These are phyloP conservation scores for Lasiodiplodia hormozganensis DNA, from an alignment of 2,329 filamentous ascomycete genomes.

Conservation along the genomic window DNA sequence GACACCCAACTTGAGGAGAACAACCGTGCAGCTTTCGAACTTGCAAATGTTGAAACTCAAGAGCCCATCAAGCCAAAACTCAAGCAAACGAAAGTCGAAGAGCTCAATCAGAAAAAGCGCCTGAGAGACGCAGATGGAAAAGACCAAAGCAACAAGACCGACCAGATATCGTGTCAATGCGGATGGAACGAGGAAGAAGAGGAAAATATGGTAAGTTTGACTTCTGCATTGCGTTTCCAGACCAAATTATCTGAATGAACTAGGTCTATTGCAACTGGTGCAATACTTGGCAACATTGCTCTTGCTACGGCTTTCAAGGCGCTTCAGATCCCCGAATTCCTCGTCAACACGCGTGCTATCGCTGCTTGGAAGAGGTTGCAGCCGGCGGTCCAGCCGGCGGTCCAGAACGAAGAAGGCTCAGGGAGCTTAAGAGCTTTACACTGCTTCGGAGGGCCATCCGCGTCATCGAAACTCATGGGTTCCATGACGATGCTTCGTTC, in stretches of 20 bases:
- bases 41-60: background rate
- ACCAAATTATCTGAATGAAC: slow-evolving; percentile 14
- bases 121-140: background rate
- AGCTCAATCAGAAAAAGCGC: slow-evolving; percentile 30
- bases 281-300: slow-evolving; percentile 53
- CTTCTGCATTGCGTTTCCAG: background rate
- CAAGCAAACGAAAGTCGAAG: slow-evolving; percentile 31
- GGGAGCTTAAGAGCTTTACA: slow-evolving; percentile 32
- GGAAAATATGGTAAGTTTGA: slow-evolving; percentile 48
- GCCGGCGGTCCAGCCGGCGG: slow-evolving; percentile 35
- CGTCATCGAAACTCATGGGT: slow-evolving; percentile 34
- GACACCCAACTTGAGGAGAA: background rate
- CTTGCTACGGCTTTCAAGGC: slow-evolving; percentile 54
- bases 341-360: slow-evolving; percentile 52
- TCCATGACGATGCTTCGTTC: slow-evolving; percentile 18
- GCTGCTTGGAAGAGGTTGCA: slow-evolving; percentile 46
- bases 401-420: slow-evolving; percentile 20
- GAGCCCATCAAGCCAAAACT: slow-evolving; percentile 14
- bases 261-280: slow-evolving; percentile 56
- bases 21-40: background rate
- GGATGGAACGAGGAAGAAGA: slow-evolving; percentile 46
- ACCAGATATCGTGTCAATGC: slow-evolving; percentile 50
- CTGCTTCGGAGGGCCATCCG: slow-evolving; percentile 34
- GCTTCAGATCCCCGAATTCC: slow-evolving; percentile 4
- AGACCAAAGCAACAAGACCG: slow-evolving; percentile 21